A percentile compares a stretch with the other conserved stretches of the same genome.
phyloP scores from a whole-genome alignment of 352 stramenopile species.

The Phytophthora ramorum region DNA sequence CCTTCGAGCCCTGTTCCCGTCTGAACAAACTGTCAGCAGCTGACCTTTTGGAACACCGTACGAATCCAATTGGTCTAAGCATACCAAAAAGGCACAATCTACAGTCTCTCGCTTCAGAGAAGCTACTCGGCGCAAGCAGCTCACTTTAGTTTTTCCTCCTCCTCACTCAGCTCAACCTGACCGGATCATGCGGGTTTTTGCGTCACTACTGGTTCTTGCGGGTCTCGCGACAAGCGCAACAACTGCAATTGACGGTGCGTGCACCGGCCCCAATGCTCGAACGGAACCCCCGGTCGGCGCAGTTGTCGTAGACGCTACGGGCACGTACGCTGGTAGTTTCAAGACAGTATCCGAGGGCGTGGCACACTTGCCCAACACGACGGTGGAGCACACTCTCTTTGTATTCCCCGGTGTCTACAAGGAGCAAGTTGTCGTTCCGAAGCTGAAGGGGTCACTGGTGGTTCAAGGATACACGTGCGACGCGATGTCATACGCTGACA shows the following conservation, averaged over 20 bases:
- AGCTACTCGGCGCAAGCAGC: neutral
- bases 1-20: neutral
- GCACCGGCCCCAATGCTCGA: constrained; percentile 18
- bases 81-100: neutral
- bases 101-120: neutral
- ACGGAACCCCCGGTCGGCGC: constrained; percentile 15
- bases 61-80: too few species aligned
- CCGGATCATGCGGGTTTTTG: constrained; percentile 17
- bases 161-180: constrained; percentile 2
- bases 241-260: constrained; percentile 7
- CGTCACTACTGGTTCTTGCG: constrained; percentile 6
- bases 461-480: constrained; percentile 33
- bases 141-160: constrained; percentile 23
- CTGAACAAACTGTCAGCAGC: neutral
- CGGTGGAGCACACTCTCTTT: constrained; percentile 21
- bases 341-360: constrained; percentile 21
- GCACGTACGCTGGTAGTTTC: constrained; percentile 16
- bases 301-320: constrained; percentile 33
- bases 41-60: too few species aligned
- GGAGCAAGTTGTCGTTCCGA: constrained; percentile 18
- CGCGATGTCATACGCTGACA: constrained; percentile 18
- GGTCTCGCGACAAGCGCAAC: neutral
- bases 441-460: constrained; percentile 17
- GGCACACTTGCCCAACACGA: constrained; percentile 18
- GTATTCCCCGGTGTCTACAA: constrained; percentile 20